Percentiles rank a stretch among this genome's conserved stretches.
These are phyloP conservation scores for Paramecium sexaurelia DNA, from an alignment of 73 alveolate genomes.

Conservation along the genomic window DNA sequence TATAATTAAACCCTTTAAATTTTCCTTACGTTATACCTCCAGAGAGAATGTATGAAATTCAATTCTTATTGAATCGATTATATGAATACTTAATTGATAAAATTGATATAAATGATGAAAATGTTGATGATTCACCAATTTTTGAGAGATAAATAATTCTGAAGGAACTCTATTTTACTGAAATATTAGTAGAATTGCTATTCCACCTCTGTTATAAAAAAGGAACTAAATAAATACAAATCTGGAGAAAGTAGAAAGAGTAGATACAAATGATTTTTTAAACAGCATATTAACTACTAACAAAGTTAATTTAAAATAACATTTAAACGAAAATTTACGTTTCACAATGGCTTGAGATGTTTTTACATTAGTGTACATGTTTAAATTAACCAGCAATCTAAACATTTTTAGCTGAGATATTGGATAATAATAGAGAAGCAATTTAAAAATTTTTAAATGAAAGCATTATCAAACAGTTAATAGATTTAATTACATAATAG, in stretches of 20 bases:
- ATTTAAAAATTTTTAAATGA: neutral
- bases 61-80: neutral
- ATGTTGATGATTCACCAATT: neutral
- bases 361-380: neutral
- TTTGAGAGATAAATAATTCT: neutral
- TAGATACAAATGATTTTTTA: neutral
- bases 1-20: neutral
- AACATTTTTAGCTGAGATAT: neutral
- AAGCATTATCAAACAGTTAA: neutral
- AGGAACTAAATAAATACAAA: neutral
- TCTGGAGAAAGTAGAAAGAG: neutral
- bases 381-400: neutral
- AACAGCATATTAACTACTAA: neutral
- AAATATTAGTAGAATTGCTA: neutral
- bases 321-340: neutral
- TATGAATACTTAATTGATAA: neutral
- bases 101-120: neutral
- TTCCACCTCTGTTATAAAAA: neutral
- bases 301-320: neutral
- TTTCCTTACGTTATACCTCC: neutral
- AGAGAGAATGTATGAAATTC: neutral
- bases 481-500: neutral
- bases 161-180: neutral
- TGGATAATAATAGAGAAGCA: constrained; percentile 9
- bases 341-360: constrained; percentile 30